phyloP scores from a whole-genome alignment of 148 eudicot genomes.

The Rhododendron ferrugineum region DNA sequence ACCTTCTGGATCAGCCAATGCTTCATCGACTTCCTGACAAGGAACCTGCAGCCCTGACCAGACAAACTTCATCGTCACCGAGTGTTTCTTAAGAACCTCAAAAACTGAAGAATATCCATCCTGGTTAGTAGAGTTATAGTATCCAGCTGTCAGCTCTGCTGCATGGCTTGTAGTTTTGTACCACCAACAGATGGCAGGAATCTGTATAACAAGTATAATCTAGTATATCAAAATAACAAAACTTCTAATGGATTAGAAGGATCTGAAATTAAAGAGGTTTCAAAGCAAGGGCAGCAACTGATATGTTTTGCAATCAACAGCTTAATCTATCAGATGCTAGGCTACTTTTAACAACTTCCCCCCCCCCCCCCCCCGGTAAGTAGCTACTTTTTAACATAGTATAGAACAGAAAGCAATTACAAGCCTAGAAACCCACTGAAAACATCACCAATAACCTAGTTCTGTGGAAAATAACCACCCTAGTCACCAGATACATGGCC shows the following conservation, averaged over 20 bases:
- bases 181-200: conserved; percentile 72
- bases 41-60: conserved; percentile 34
- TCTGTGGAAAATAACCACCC: background rate
- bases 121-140: conserved; percentile 47
- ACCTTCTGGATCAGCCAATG: conserved; percentile 61
- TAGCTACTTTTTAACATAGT: background rate
- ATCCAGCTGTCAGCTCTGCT: conserved; percentile 72
- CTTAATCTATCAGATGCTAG: background rate
- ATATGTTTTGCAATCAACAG: background rate
- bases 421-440: background rate
- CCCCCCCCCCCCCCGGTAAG: background rate
- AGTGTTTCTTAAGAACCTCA: conserved; percentile 47
- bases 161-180: conserved; percentile 67
- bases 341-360: background rate
- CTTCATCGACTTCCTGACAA: conserved; percentile 33
- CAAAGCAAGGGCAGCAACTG: background rate
- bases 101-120: conserved; percentile 57
- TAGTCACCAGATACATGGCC: background rate
- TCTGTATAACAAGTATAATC: conserved; percentile 24
- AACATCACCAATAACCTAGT: background rate
- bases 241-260: background rate
- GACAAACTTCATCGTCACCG: conserved; percentile 39
- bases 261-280: background rate
- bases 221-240: background rate
- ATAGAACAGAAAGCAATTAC: background rate